Percentiles rank a stretch among this genome's conserved stretches.
These are phyloP conservation scores for Juglanconis sp. DNA, from an alignment of 2,329 filamentous ascomycete genomes.

Conservation along the genomic window DNA sequence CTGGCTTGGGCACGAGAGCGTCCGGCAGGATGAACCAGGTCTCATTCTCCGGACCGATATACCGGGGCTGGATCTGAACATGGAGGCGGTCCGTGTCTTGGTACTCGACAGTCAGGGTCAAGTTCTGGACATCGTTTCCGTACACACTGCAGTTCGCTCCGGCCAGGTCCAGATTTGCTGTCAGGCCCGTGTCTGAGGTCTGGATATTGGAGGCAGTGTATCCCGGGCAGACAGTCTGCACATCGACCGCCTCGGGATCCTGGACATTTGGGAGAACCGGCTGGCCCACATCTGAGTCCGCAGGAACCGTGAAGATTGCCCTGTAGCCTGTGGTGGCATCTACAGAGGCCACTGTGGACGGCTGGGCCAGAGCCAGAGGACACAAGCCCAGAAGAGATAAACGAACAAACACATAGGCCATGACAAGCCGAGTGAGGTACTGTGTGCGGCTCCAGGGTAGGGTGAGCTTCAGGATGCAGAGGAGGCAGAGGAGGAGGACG, in stretches of 20 bases:
- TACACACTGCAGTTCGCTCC: slow-evolving; percentile 71
- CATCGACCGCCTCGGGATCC: slow-evolving; percentile 17
- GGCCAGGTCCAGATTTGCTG: slow-evolving; percentile 65
- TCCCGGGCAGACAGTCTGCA: slow-evolving; percentile 51
- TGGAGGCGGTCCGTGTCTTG: slow-evolving; percentile 55
- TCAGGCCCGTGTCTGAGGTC: slow-evolving; percentile 52
- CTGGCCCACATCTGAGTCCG: slow-evolving; percentile 12
- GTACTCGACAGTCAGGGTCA: slow-evolving; percentile 30
- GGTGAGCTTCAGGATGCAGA: neutral
- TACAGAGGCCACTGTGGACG: neutral
- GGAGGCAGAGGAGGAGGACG: slow-evolving; percentile 1
- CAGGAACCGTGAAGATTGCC: slow-evolving; percentile 15
- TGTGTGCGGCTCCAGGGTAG: neutral
- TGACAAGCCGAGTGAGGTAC: slow-evolving; percentile 2
- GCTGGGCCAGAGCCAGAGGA: slow-evolving; percentile 2
- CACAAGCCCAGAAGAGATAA: slow-evolving; percentile 3
- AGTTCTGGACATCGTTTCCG: slow-evolving; percentile 64
- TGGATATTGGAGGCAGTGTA: slow-evolving; percentile 62
- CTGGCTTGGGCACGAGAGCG: slow-evolving; percentile 56
- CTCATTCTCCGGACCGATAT: slow-evolving; percentile 57
- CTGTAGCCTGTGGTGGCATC: slow-evolving; percentile 11
- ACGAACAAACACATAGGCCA: slow-evolving; percentile 11
- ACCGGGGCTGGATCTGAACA: slow-evolving; percentile 66
- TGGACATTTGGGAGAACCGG: slow-evolving; percentile 13
- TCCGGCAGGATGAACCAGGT: slow-evolving; percentile 68